A percentile compares a stretch with the other conserved stretches of the same genome.
These are phyloP conservation scores for Silybum marianum DNA, from an alignment of 129 eudicot genomes.

Conservation along the genomic window DNA sequence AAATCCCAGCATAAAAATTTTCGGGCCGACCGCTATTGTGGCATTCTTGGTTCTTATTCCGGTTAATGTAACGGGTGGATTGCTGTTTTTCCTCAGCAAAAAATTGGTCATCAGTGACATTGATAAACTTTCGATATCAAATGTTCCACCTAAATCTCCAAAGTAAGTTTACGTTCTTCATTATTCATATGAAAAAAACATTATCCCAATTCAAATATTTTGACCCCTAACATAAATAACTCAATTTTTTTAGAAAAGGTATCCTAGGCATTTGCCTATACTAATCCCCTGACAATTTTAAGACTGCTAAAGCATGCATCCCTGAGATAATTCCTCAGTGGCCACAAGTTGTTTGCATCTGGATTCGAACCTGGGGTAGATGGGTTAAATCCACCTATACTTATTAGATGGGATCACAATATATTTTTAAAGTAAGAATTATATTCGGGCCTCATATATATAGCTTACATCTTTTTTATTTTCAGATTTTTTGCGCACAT, in stretches of 20 bases:
- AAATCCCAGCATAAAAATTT: slow-evolving; percentile 40
- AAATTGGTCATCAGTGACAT: slow-evolving; percentile 42
- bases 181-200: slow-evolving; percentile 13
- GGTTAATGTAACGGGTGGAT: slow-evolving; percentile 39
- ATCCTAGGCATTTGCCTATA: too few relatives aligned
- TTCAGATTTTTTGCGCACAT: slow-evolving; percentile 61
- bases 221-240: neutral
- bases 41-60: slow-evolving; percentile 47
- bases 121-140: slow-evolving; percentile 54
- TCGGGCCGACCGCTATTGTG: slow-evolving; percentile 36
- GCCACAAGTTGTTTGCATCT: too few relatives aligned
- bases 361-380: too few relatives aligned
- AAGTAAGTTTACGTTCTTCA: slow-evolving; percentile 30
- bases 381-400: too few relatives aligned
- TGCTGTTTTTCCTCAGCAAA: slow-evolving; percentile 33
- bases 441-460: slow-evolving; percentile 6
- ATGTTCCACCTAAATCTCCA: slow-evolving; percentile 40
- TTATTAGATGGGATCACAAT: neutral
- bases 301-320: too few relatives aligned
- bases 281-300: too few relatives aligned
- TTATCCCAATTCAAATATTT: neutral
- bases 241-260: too few relatives aligned
- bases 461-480: slow-evolving; percentile 8
- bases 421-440: neutral
- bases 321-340: too few relatives aligned